Evolutionary conservation across 306 rosid species (phyloP), one percentile per base, ranked within the genome.

Genomic region (Betula pendula): DNA sequence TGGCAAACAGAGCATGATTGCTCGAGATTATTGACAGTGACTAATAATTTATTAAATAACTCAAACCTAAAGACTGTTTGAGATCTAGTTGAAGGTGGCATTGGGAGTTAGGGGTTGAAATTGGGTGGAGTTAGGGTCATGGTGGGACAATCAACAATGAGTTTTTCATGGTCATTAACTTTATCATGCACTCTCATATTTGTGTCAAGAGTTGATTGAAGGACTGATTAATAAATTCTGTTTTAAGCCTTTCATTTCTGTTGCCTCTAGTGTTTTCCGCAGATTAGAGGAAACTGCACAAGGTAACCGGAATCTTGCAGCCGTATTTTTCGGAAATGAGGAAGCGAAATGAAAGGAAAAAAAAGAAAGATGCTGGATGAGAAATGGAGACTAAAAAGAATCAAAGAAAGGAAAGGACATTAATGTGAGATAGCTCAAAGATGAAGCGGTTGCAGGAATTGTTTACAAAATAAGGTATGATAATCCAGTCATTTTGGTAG

Each of bases 241-340:
- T 53, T 33, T 14, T 24, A 43, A 71, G 75, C 84, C 76, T 76
- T 65, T 68, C 25, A 10, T 66, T 35, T 40, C 14, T 66, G 45
- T n/a, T 17, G n/a, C 53, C 11, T 80, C 55, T 77, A 44, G n/a
- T 56, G 65, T n/a, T 73, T 80, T 70, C 59, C 86, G 81, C 88
- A 95, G 98, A 81, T 88, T 40, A 89, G 80, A 90, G 78, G 83
- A 92, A 88, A 82, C 70, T 95, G 71, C 98, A 97, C 77, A 90
- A 89, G 77, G 90, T 92, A 95, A 95, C 74, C 86, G 90, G 76
- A 65, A 47, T 33, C 88, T 90, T 47, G 98, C 96, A 55, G 83
- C 84, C 91, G 85, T 71, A 88, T n/a, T 94, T 65, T 81, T 88
- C 25, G 89, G 85, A 72, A 69, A 58, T 52, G 98, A 89, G 81